Evolutionary conservation across 2,329 filamentous ascomycete genomes (phyloP), one percentile per base, ranked within the genome.

Genomic region (Aureobasidium sp.): DNA sequence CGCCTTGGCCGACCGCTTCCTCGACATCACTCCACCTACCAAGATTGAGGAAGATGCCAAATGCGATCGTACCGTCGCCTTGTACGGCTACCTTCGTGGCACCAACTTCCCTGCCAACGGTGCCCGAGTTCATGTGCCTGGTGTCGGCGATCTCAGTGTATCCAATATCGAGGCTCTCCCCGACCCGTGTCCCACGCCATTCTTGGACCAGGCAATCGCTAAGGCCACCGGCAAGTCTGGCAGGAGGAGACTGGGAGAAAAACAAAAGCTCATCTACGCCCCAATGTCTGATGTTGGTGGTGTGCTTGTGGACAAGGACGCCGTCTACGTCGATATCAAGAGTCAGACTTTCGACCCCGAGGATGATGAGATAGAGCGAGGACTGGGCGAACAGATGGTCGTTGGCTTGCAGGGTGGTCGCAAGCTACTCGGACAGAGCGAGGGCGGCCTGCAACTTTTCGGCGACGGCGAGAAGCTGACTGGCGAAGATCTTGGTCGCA

Each of bases 261-360:
- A 97, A 76, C 93, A 99, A 72, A 97, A 97, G 77, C 85, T 95
- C 68, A 78, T 99, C 5, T 95, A 97, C 74, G 95, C 94, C 2
- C 95, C 94, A 37, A 97, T 99, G 93, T 96, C 92, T 30, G 94
- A 99, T 75, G 91, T 96, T 37, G 95, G 92, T 66, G 94, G 94
- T 69, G 84, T 99, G 13, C 86, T 97, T 71, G 93, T 99, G 57
- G 94, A 99, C 67, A 96, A 96, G 64, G 94, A 99, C 75, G 92
- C 93, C 8, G 92, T 99, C 41, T 99, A 96, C 78, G 97, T 88
- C 65, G 84, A 88, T 69, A 76, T 88, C 47, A 88, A 86, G 71
- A 85, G 83, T 14, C 79, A 81, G 30, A 95, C 84, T 5, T 97
- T 99, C 66, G 78, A 85, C 64, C 85, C 90, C 11, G 82, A 76